Conservation (phyloP, 2,329 filamentous ascomycete genomes). For the Colletotrichum sp. region DNA sequence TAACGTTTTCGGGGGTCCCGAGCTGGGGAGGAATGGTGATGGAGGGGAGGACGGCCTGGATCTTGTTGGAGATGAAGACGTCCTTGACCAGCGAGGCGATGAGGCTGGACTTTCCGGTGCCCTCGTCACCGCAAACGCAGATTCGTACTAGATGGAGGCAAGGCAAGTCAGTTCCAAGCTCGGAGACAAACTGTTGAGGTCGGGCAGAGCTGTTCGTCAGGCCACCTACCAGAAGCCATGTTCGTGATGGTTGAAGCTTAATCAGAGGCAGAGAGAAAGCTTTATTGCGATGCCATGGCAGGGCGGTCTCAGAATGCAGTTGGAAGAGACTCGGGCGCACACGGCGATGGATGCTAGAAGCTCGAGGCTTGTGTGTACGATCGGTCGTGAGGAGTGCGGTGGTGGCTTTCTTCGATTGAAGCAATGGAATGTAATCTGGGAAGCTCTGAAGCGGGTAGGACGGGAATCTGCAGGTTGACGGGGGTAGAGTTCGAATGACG, state of each 20-base stretch:
- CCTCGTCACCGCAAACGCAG: constrained; percentile 95
- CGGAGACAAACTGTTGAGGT: neutral
- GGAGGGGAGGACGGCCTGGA: constrained; percentile 91
- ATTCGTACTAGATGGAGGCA: constrained; percentile 71
- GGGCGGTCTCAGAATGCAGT: neutral
- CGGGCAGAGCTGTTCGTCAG: neutral
- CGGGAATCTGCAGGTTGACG: constrained; percentile 16
- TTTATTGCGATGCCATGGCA: constrained; percentile 19
- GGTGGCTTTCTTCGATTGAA: neutral
- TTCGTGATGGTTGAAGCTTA: neutral
- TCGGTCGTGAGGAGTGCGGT: neutral
- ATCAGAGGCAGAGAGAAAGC: neutral
- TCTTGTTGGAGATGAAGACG: constrained; percentile 93
- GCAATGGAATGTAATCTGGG: neutral
- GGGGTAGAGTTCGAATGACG: constrained; percentile 19
- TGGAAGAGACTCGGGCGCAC: neutral
- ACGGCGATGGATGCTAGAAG: neutral
- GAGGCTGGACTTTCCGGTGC: constrained; percentile 86
- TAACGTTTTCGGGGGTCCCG: constrained; percentile 94
- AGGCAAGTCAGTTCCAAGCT: constrained; percentile 8
- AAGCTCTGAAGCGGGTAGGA: constrained; percentile 14
- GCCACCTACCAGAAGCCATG: constrained; percentile 25
- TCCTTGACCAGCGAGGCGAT: constrained; percentile 97
- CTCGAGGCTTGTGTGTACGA: neutral
- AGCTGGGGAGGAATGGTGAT: constrained; percentile 94